A percentile compares a stretch with the other conserved stretches of the same genome.
Conservation (phyloP, 2,329 filamentous ascomycete species). For the Beauveria sp. region DNA sequence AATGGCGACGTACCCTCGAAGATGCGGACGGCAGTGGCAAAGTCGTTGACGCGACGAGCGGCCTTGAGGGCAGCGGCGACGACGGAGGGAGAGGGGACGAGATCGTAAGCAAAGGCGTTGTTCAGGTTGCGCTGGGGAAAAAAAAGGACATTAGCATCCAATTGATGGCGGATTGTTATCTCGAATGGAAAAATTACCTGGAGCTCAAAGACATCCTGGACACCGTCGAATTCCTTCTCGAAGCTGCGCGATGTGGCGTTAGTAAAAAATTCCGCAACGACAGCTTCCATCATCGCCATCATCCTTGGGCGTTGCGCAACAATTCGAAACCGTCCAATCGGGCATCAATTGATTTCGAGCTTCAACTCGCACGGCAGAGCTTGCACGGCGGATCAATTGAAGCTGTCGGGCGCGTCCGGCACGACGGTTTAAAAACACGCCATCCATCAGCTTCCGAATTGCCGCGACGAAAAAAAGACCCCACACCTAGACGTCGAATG, state of each 20-base stretch:
- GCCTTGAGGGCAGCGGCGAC: slow-evolving; percentile 87
- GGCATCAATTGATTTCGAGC: background rate
- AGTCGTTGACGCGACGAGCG: slow-evolving; percentile 95
- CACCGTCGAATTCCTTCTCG: slow-evolving; percentile 96
- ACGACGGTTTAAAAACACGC: background rate
- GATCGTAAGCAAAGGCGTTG: slow-evolving; percentile 99
- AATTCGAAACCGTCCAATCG: background rate
- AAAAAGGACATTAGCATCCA: background rate
- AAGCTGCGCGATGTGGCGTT: slow-evolving; percentile 53
- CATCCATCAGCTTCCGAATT: slow-evolving; percentile 1
- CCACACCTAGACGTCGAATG: background rate
- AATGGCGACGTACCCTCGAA: slow-evolving; percentile 72
- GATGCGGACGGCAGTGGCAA: slow-evolving; percentile 92
- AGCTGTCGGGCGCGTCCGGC: background rate
- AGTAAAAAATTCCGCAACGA: slow-evolving; percentile 16
- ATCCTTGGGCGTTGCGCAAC: background rate
- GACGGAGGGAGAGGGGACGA: slow-evolving; percentile 89
- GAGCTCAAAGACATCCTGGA: slow-evolving; percentile 99
- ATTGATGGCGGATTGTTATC: background rate
- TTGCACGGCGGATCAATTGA: background rate
- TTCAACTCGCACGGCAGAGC: background rate
- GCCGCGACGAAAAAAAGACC: background rate
- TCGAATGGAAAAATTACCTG: slow-evolving; percentile 59
- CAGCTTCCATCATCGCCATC: slow-evolving; percentile 12
- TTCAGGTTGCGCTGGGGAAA: slow-evolving; percentile 72